Conservation (phyloP, 2,329 filamentous ascomycete genomes). For the Cyphellophora attinorum region DNA sequence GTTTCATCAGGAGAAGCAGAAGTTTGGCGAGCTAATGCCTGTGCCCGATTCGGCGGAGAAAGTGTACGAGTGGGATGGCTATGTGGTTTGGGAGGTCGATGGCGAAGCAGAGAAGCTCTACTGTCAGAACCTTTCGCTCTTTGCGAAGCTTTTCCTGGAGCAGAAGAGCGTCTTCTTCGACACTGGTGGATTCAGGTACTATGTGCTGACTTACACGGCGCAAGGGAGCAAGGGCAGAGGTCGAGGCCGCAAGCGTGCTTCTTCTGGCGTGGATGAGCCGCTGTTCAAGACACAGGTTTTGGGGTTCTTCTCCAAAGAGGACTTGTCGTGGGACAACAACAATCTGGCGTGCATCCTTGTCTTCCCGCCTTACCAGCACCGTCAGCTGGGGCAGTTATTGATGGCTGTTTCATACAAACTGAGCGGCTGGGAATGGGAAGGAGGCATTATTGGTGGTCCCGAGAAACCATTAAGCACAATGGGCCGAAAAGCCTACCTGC, state of each 20-base stretch:
- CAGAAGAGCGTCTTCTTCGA: conserved; percentile 99
- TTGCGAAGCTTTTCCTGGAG: conserved; percentile 94
- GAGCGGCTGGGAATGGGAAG: conserved; percentile 59
- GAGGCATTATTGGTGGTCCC: conserved; percentile 71
- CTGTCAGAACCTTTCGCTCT: conserved; percentile 89
- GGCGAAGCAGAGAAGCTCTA: conserved; percentile 82
- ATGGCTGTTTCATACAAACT: conserved; percentile 94
- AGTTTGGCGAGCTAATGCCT: conserved; percentile 8
- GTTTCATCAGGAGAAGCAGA: conserved; percentile 26
- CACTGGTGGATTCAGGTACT: conserved; percentile 88
- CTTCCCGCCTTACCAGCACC: conserved; percentile 91
- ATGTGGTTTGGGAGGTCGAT: conserved; percentile 87
- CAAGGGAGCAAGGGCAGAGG: conserved; percentile 6
- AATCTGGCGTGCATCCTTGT: conserved; percentile 94
- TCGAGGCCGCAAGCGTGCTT: conserved; percentile 12
- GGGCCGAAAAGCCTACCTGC: conserved; percentile 69
- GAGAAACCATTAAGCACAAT: conserved; percentile 88
- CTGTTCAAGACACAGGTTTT: conserved; percentile 48
- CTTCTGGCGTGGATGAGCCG: conserved; percentile 23
- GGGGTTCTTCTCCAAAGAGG: conserved; percentile 99
- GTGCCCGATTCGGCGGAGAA: conserved; percentile 54
- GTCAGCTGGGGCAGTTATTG: conserved; percentile 75
- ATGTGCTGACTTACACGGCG: conserved; percentile 67
- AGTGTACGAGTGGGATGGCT: conserved; percentile 70
- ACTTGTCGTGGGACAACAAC: conserved; percentile 97